A percentile compares a stretch with the other conserved stretches of the same genome.
These are phyloP conservation scores for Retiboletus fuscus DNA, from an alignment of 1,284 basidiomycete genomes.

Conservation along the genomic window DNA sequence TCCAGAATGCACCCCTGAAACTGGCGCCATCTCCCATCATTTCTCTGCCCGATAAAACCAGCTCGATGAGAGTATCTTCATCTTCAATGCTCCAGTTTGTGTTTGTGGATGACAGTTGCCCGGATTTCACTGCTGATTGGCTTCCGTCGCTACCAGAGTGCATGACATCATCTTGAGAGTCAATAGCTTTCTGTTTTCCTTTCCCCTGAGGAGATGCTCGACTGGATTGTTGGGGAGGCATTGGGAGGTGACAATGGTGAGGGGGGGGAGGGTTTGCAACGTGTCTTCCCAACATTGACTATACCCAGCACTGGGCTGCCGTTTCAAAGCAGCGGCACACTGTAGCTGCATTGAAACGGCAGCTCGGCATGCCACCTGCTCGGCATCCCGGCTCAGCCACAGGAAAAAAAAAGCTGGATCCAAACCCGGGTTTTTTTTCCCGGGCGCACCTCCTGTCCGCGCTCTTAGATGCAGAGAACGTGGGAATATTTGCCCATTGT, in stretches of 20 bases:
- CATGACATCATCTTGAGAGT: background rate
- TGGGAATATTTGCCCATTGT: slow-evolving; percentile 26
- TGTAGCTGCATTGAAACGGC: no score
- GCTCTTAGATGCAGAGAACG: slow-evolving; percentile 15
- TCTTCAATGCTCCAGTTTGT: background rate
- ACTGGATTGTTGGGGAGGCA: background rate
- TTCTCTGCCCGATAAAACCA: background rate
- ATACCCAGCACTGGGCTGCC: no score
- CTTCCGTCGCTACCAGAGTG: background rate
- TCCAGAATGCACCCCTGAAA: background rate
- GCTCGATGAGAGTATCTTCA: background rate
- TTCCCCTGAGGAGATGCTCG: background rate
- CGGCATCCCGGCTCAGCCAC: no score
- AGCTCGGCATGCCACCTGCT: no score
- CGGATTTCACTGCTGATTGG: background rate
- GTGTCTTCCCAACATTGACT: no score
- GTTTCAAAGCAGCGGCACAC: no score
- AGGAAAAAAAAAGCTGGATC: no score
- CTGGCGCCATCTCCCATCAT: background rate
- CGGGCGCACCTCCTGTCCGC: no score
- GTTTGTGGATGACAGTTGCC: background rate
- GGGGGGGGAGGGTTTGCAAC: no score
- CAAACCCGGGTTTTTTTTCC: no score
- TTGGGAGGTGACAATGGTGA: background rate
- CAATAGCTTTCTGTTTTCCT: background rate